Evolutionary conservation across 805 yeast genomes (phyloP).

Genomic region (Teunomyces barrocoloradensis): DNA sequence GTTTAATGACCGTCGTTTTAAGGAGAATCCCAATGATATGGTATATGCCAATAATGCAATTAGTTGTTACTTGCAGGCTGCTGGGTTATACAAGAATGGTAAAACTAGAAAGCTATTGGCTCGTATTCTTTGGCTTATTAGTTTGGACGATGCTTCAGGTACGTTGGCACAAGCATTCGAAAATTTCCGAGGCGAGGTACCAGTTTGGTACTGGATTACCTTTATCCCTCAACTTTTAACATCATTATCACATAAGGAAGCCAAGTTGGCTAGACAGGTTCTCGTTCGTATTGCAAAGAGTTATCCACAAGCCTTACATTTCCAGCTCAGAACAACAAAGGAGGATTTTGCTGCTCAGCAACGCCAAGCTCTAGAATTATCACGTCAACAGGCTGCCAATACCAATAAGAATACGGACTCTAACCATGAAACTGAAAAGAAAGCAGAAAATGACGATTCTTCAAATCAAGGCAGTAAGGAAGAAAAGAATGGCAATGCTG

Average conservation of each 20-base stretch:
- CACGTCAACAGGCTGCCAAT: slow-evolving; percentile 19
- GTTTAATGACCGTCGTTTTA: slow-evolving; percentile 84
- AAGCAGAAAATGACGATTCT: slow-evolving; percentile 5
- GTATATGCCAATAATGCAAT: slow-evolving; percentile 89
- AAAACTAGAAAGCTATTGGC: slow-evolving; percentile 86
- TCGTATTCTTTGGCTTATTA: slow-evolving; percentile 87
- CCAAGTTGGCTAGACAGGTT: slow-evolving; percentile 81
- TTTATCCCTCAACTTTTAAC: slow-evolving; percentile 92
- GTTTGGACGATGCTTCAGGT: slow-evolving; percentile 83
- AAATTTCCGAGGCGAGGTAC: slow-evolving; percentile 90
- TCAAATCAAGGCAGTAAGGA: slow-evolving; percentile 6
- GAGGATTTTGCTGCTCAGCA: slow-evolving; percentile 90
- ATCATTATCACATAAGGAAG: slow-evolving; percentile 87
- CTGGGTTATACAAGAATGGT: slow-evolving; percentile 90
- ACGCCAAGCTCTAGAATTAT: slow-evolving; percentile 55
- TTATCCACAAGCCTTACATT: slow-evolving; percentile 96
- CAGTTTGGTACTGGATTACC: slow-evolving; percentile 99
- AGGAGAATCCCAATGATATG: slow-evolving; percentile 78
- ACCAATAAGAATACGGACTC: slow-evolving; percentile 4
- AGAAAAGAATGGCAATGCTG: background rate
- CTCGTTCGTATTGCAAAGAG: slow-evolving; percentile 91
- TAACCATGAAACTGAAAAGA: slow-evolving; percentile 5
- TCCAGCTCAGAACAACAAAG: slow-evolving; percentile 90
- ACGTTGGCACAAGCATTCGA: slow-evolving; percentile 85
- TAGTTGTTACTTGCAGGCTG: slow-evolving; percentile 95